Conservation (phyloP, 495 filamentous ascomycete species). For the Penicillium macrosclerotiorum region DNA sequence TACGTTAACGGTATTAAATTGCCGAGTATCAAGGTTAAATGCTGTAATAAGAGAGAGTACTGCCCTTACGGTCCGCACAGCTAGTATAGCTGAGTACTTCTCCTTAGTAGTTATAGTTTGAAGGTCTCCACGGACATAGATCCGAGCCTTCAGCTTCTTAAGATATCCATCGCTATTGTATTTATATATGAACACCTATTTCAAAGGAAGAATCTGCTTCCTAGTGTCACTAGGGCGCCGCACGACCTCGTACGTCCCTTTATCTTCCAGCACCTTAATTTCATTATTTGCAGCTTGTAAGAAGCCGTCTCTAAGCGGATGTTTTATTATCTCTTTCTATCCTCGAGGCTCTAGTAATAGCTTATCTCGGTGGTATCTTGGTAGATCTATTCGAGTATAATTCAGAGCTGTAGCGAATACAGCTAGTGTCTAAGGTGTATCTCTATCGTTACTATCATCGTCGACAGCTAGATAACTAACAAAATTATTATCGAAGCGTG, state of each 20-base stretch:
- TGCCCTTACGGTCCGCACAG: slow-evolving; percentile 1
- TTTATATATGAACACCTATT: slow-evolving; percentile 17
- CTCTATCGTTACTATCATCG: no score
- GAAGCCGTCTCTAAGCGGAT: not conserved
- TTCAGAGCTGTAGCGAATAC: no score
- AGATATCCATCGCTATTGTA: slow-evolving; percentile 11
- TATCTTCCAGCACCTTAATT: not conserved
- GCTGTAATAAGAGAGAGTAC: slow-evolving; percentile 20
- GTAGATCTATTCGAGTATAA: no score
- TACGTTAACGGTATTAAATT: slow-evolving; percentile 28
- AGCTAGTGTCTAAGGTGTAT: no score
- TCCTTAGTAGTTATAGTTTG: slow-evolving; percentile 3
- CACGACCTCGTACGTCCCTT: not conserved
- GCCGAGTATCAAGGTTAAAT: slow-evolving; percentile 23
- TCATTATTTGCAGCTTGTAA: not conserved
- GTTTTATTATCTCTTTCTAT: not conserved
- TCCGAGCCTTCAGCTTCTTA: slow-evolving; percentile 12
- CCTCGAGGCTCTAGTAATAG: not conserved
- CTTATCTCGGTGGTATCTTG: slow-evolving; percentile 1
- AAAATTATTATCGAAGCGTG: no score
- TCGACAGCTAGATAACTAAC: no score
- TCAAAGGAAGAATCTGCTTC: slow-evolving; percentile 11
- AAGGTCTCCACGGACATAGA: slow-evolving; percentile 16
- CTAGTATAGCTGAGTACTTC: slow-evolving; percentile 9
- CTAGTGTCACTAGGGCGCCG: not conserved